Conservation (phyloP, 345 rosid genomes). For the Acer saccharum region DNA sequence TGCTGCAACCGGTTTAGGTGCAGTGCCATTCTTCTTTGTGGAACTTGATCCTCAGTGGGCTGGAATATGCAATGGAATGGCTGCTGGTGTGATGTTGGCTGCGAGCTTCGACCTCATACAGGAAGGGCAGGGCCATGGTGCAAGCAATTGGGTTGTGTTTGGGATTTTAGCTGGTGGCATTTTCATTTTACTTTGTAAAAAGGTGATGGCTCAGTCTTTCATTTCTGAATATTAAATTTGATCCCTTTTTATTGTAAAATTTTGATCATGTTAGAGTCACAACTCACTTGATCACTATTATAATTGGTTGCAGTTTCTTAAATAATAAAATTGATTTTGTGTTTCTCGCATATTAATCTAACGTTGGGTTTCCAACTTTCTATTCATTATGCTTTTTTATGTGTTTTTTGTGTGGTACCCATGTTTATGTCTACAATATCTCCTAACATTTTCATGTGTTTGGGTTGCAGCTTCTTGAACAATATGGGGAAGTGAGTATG, state of each 20-base stretch:
- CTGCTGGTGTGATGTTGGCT: constrained; percentile 99
- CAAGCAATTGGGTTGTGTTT: constrained; percentile 84
- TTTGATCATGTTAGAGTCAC: not conserved
- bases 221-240: constrained; percentile 8
- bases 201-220: constrained; percentile 51
- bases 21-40: constrained; percentile 95
- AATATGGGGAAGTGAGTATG: constrained; percentile 96
- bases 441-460: constrained; percentile 5
- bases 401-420: not conserved
- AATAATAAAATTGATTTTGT: not conserved
- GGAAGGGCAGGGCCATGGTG: constrained; percentile 91
- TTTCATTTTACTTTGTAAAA: constrained; percentile 91
- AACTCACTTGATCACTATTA: not conserved
- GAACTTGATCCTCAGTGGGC: constrained; percentile 98
- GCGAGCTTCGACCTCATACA: constrained; percentile 98
- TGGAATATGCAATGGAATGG: constrained; percentile 99
- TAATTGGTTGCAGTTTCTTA: not conserved
- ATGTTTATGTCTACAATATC: not conserved
- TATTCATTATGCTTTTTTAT: not conserved
- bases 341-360: not conserved
- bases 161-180: constrained; percentile 90
- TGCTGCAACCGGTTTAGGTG: constrained; percentile 98
- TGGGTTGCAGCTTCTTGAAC: constrained; percentile 82
- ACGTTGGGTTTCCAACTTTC: not conserved
- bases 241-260: not conserved